Evolutionary conservation across 2,329 filamentous ascomycete species (phyloP), one percentile per base, ranked within the genome.

Genomic region (Aureobasidium namibiae): DNA sequence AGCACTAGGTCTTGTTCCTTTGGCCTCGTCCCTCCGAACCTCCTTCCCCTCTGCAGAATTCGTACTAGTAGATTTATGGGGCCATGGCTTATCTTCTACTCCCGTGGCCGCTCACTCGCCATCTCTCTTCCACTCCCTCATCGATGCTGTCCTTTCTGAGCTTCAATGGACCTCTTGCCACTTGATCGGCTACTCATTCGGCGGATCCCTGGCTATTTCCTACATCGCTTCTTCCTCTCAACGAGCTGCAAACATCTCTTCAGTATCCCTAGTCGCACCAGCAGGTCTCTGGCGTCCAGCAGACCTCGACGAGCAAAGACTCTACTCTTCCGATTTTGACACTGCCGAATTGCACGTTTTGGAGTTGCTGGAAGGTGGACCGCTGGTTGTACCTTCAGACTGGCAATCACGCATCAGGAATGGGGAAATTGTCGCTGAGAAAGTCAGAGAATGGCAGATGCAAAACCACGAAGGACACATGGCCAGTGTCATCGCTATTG

Each of bases 71-170:
- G 80, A 82, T 59, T 73, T 77, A 11, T 82, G 78, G 78, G 80
- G 80, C 31, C 80, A 82, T 53, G 80, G 80, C 0, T 66, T 82
- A n/a, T 75, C 70, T 29, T 75, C 77, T 6, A 81, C 79, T 0
- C 80, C 80, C 0, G 2, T 77, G 1, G 31, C 65, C 0, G 64
- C 79, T 0, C 78, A 82, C 56, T 69, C 68, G 0, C 62, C 74
- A 0, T 39, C 57, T 0, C 61, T 81, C 0, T 82, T 82, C 59
- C 74, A 78, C 46, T 16, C 16, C 0, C 64, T 78, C 3, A 57
- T 82, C 0, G 70, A 76, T 5, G 61, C 60, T 0, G 29, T 82
- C 0, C 63, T 82, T 4, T 66, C 65, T 1, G 65, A 71, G 2
- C 61, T 82, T 0, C 13, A 56, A 0, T 82, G 79, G 80, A 11